phyloP scores from a whole-genome alignment of 2,329 filamentous ascomycete genomes.

The Xylaria polymorpha region DNA sequence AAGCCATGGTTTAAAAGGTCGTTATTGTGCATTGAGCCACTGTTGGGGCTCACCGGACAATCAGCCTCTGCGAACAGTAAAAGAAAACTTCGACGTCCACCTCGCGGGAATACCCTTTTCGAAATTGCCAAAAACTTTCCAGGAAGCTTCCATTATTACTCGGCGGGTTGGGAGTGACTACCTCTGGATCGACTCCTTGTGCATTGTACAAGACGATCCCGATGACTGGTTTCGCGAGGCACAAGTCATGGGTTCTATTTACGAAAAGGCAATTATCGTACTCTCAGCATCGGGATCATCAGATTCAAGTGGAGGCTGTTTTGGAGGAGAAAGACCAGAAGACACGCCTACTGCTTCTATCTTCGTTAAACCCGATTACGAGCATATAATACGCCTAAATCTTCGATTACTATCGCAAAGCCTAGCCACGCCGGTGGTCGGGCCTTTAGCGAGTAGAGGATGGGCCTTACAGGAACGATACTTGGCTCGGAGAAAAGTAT shows the following conservation, averaged over 20 bases:
- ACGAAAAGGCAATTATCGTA: neutral
- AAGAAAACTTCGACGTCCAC: neutral
- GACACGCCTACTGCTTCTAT: neutral
- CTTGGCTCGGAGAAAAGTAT: neutral
- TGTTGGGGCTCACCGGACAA: neutral
- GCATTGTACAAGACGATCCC: conserved; percentile 1
- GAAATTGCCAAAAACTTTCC: neutral
- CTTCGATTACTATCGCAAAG: neutral
- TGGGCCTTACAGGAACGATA: neutral
- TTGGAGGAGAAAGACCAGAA: neutral
- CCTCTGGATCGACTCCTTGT: conserved; percentile 12
- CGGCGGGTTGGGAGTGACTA: conserved; percentile 14
- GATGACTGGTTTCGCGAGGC: neutral
- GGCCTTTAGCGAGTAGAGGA: neutral
- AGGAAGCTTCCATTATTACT: neutral
- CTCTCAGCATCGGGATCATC: neutral
- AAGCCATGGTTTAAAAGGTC: neutral
- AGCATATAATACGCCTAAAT: neutral
- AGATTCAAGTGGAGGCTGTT: neutral
- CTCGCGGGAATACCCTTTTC: neutral
- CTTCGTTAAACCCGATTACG: neutral
- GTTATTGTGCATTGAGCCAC: conserved; percentile 1
- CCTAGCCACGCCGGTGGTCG: neutral
- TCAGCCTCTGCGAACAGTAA: neutral
- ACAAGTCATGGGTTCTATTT: neutral